phyloP scores from a whole-genome alignment of 176 grass and related monocot species.

The Urochloa ruziziensis region DNA sequence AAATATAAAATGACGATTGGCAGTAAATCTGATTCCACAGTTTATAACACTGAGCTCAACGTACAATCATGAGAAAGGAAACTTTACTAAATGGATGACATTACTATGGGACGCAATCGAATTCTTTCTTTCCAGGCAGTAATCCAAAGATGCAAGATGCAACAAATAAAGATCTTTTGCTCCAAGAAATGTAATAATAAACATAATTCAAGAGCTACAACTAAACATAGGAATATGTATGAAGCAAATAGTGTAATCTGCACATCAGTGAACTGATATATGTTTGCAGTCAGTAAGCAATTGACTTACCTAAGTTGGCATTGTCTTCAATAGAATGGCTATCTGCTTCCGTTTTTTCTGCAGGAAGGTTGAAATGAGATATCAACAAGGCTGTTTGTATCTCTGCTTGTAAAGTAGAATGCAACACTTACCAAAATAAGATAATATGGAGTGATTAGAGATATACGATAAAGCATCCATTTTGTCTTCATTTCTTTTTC shows the following conservation, averaged over 20 bases:
- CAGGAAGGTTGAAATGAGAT: slow-evolving; percentile 26
- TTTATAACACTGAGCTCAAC: not conserved
- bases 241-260: not conserved
- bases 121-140: not conserved
- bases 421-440: slow-evolving; percentile 73
- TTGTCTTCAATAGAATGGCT: slow-evolving; percentile 72
- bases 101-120: not conserved
- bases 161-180: not conserved
- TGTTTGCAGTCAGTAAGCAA: slow-evolving; percentile 19
- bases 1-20: not conserved
- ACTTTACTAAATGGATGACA: not conserved
- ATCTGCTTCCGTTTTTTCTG: slow-evolving; percentile 78
- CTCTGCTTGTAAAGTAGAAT: slow-evolving; percentile 28
- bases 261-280: not conserved
- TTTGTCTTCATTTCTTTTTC: slow-evolving; percentile 70
- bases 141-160: not conserved
- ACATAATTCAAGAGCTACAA: not conserved
- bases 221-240: not conserved
- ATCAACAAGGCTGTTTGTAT: slow-evolving; percentile 14
- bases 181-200: not conserved
- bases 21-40: not conserved
- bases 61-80: not conserved
- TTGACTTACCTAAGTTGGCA: slow-evolving; percentile 49
- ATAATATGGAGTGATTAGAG: slow-evolving; percentile 67
- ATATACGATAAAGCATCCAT: slow-evolving; percentile 61